Percentiles rank a stretch among this genome's conserved stretches.
Evolutionary conservation across 192 early-diverging fungal genomes (phyloP).

Genomic region (Coemansia sp.): DNA sequence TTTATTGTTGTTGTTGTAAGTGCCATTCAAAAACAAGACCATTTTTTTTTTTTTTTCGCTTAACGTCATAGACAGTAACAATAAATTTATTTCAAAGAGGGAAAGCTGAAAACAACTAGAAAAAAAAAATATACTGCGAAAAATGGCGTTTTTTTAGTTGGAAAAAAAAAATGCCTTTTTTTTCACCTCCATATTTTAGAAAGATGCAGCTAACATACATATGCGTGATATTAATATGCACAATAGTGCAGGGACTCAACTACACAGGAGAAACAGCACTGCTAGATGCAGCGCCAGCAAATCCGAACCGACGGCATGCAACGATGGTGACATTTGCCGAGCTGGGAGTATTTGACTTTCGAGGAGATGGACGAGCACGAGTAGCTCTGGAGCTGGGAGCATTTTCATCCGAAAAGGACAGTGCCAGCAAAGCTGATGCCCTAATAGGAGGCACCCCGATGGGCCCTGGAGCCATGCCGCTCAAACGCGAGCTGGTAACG

Average conservation of each 20-base stretch:
- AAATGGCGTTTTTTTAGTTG: too few species aligned
- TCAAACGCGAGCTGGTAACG: slow-evolving; percentile 3
- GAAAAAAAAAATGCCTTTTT: too few species aligned
- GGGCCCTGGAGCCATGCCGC: not conserved
- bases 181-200: too few species aligned
- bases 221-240: too few species aligned
- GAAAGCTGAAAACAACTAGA: too few species aligned
- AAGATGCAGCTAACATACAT: too few species aligned
- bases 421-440: slow-evolving; percentile 2
- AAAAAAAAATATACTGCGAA: too few species aligned
- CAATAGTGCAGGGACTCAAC: slow-evolving; percentile 21
- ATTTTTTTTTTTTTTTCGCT: too few species aligned
- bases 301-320: slow-evolving; percentile 27
- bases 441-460: not conserved
- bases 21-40: too few species aligned
- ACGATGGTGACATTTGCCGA: slow-evolving; percentile 45
- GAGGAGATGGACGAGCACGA: slow-evolving; percentile 42
- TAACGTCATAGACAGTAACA: too few species aligned
- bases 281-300: slow-evolving; percentile 36
- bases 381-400: slow-evolving; percentile 42
- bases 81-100: too few species aligned
- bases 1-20: too few species aligned
- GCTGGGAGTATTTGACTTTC: slow-evolving; percentile 48
- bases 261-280: slow-evolving; percentile 47
- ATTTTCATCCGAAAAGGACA: slow-evolving; percentile 45